Evolutionary conservation across 2,329 filamentous ascomycete genomes (phyloP), one percentile per base, ranked within the genome.

Genomic region (Aspergillus flavus): DNA sequence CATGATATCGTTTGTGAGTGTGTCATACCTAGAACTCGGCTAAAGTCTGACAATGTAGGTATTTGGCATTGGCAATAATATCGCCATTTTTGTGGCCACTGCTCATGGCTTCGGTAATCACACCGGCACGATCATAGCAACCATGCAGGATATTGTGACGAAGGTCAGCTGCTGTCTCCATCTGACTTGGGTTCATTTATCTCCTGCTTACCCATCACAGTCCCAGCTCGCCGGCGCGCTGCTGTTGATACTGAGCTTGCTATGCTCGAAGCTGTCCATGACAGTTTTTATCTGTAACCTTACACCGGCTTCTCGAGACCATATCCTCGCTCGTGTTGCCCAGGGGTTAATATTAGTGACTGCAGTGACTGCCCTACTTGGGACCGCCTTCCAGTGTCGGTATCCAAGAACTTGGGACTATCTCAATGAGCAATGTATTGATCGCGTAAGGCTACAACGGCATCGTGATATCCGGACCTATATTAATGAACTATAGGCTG

Each of bases 101-200:
- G 54, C 54, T 12, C 66, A 66, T 36, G 70, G 70, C 14, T 71
- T 69, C 65, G 70, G 70, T 26, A 62, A 69, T 48, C 69, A 69
- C 54, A 64, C 43, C 3, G 52, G 34, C 19, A 57, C 64, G 36
- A 59, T 69, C 23, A 64, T 57, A 6, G 48, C 30, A 16, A 6
- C 58, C 14, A 43, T 68, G 19, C 63, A 68, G 34, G 58, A 68
- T 16, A 36, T 60, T n/a, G 58, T 69, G 9, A 69, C 71, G 68
- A 71, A 69, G 60, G 70, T 68, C 50, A 26, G 14, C 12, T 5
- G 7, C 2, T 39, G 26, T 26, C 12, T 36, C 12, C 34, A 56
- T 5, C 28, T 11, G 9, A 11, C 6, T 21, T 21, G 4, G 14
- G 16, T 7, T 3, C 14, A n/a, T 54, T 16, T n/a, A 16, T 11